Evolutionary conservation across 441 rosid genomes (phyloP).

Genomic region (Hura crepitans): DNA sequence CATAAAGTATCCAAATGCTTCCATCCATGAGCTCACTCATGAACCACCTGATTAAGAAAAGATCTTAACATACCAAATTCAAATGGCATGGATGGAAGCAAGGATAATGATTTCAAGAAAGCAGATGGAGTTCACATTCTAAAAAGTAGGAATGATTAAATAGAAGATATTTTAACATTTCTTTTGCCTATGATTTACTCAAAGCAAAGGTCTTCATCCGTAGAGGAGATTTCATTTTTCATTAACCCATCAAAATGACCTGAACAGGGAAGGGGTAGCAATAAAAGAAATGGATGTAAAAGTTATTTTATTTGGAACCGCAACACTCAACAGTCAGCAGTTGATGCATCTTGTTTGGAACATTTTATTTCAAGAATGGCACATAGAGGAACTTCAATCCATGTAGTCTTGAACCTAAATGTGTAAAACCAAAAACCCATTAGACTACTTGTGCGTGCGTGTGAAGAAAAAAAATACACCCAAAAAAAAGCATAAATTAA

Average conservation of each 20-base stretch:
- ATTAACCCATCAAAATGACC: background rate
- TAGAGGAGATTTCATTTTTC: background rate
- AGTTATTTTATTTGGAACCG: background rate
- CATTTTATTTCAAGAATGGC: background rate
- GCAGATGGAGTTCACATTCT: background rate
- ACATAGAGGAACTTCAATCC: background rate
- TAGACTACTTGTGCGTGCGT: background rate
- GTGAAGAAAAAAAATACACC: slow-evolving; percentile 1
- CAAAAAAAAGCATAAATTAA: background rate
- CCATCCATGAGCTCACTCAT: background rate
- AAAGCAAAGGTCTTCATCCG: background rate
- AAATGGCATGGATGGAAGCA: background rate
- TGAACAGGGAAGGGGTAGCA: background rate
- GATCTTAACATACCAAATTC: background rate
- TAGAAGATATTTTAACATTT: background rate
- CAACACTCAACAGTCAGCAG: background rate
- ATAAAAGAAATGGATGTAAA: background rate
- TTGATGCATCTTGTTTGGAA: background rate
- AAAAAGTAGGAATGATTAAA: background rate
- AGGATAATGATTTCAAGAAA: slow-evolving; percentile 1
- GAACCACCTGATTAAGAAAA: background rate
- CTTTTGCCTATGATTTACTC: background rate
- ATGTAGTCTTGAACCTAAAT: background rate
- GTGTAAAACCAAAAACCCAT: background rate
- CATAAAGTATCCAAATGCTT: background rate